phyloP scores from a whole-genome alignment of 179 eudicot species.

The Beta lomatogona region DNA sequence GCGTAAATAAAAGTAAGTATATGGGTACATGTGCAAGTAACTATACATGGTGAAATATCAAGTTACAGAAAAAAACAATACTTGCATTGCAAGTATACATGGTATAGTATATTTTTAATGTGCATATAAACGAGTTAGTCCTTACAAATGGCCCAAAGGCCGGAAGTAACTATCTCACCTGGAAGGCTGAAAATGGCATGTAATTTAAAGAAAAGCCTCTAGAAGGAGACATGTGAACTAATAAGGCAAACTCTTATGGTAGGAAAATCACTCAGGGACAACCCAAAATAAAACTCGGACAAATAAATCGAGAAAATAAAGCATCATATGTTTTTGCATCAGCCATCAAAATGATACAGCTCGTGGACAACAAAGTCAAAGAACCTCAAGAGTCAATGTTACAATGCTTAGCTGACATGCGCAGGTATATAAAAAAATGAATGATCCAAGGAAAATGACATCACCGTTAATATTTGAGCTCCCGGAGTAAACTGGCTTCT shows the following conservation, averaged over 20 bases:
- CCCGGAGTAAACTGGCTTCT: conserved; percentile 22
- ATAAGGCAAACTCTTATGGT: neutral
- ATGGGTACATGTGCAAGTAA: no score
- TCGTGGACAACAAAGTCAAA: neutral
- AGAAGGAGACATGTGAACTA: no score
- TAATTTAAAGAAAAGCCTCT: no score
- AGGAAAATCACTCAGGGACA: neutral
- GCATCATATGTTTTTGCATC: neutral
- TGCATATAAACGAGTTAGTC: no score
- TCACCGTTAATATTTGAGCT: conserved; percentile 35
- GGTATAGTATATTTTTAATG: no score
- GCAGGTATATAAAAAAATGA: neutral
- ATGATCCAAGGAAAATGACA: conserved; percentile 16
- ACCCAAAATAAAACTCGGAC: neutral
- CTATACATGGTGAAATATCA: no score
- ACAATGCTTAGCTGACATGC: neutral
- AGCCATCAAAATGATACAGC: neutral
- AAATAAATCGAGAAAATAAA: neutral
- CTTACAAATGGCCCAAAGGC: neutral
- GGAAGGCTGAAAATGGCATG: no score
- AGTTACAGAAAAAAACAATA: no score
- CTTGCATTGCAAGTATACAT: no score
- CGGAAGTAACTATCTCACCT: neutral
- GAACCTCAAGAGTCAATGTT: neutral
- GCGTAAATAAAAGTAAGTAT: no score